These are phyloP conservation scores for Pythium phragmitis DNA, from an alignment of 352 stramenopile genomes.

Conservation along the genomic window DNA sequence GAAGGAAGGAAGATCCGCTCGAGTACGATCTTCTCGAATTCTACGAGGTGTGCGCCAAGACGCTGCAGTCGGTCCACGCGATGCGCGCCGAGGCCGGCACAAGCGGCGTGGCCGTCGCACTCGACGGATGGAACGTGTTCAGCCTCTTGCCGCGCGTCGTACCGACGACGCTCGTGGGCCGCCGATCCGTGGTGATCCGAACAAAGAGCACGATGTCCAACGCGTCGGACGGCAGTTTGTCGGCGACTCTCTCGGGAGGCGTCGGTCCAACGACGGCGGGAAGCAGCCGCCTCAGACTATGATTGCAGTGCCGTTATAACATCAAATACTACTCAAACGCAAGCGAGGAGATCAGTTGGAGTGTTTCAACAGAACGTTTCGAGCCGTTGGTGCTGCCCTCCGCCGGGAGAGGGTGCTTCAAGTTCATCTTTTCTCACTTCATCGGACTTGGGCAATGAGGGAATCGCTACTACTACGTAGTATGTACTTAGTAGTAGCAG, in stretches of 20 bases:
- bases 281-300: neutral
- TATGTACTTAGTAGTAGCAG: neutral
- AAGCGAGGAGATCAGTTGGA: neutral
- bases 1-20: conserved; percentile 32
- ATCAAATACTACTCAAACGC: neutral
- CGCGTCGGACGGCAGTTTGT: neutral
- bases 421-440: neutral
- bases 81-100: conserved; percentile 63
- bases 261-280: neutral
- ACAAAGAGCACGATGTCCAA: conserved; percentile 36
- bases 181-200: conserved; percentile 35
- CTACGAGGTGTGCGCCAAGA: conserved; percentile 49
- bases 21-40: conserved; percentile 58
- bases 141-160: conserved; percentile 51
- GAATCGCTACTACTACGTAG: too few species aligned
- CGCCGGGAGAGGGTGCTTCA: neutral
- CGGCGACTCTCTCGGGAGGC: neutral
- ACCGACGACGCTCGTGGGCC: conserved; percentile 21
- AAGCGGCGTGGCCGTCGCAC: conserved; percentile 49
- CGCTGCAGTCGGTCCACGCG: conserved; percentile 51
- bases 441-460: too few species aligned
- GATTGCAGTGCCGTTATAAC: neutral
- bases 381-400: conserved; percentile 5
- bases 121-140: conserved; percentile 73
- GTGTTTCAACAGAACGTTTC: neutral